These are phyloP conservation scores for Porogramme epimiltina DNA, from an alignment of 1,284 basidiomycete species.

Conservation along the genomic window DNA sequence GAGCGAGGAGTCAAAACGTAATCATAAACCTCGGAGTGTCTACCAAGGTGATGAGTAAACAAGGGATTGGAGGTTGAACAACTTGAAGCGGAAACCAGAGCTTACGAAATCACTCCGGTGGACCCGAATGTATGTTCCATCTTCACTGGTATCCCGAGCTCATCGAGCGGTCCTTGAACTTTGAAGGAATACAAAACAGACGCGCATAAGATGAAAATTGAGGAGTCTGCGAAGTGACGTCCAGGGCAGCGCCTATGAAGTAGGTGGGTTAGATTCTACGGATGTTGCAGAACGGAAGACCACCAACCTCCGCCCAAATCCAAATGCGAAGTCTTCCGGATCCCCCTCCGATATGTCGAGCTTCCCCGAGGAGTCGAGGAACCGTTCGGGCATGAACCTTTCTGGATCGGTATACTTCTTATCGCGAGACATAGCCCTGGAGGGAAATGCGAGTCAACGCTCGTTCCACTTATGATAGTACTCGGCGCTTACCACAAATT, in stretches of 20 bases:
- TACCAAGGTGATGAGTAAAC: too few relatives aligned
- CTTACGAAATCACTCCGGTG: neutral
- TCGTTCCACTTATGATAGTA: too few relatives aligned
- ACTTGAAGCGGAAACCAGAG: neutral
- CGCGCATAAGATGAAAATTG: constrained; percentile 12
- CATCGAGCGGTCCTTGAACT: constrained; percentile 5
- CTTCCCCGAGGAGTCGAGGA: neutral
- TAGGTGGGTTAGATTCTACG: neutral
- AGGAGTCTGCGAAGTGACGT: constrained; percentile 4
- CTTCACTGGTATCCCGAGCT: neutral
- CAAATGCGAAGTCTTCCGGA: constrained; percentile 2
- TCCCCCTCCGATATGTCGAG: neutral
- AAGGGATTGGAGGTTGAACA: too few relatives aligned
- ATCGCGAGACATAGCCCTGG: constrained; percentile 22
- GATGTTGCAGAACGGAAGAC: too few relatives aligned
- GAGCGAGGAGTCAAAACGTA: neutral
- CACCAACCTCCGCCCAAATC: constrained; percentile 12
- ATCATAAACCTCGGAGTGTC: neutral
- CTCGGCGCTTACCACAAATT: constrained; percentile 15
- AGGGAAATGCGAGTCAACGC: too few relatives aligned
- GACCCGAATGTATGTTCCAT: constrained; percentile 1
- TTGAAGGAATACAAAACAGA: constrained; percentile 10
- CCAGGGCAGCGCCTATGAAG: constrained; percentile 20
- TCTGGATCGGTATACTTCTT: constrained; percentile 19
- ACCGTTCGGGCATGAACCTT: constrained; percentile 15